Percentiles rank a stretch among this genome's conserved stretches.
phyloP scores from a whole-genome alignment of 225 moss, liverwort and hornwort species.

The Sphagnum tenellum region DNA sequence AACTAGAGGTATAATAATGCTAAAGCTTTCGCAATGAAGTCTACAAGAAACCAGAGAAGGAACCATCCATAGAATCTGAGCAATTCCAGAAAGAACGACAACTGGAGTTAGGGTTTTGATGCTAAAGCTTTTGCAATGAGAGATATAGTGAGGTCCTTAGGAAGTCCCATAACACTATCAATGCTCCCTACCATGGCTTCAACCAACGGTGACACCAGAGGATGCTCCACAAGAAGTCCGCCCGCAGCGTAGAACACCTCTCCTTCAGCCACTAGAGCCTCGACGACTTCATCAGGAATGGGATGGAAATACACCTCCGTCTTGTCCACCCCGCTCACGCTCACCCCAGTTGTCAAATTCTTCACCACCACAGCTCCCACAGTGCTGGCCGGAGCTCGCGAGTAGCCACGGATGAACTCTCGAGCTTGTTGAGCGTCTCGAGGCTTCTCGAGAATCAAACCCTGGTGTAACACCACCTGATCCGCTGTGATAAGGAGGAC shows the following conservation, averaged over 20 bases:
- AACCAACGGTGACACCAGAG: slow-evolving; percentile 88
- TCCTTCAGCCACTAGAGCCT: slow-evolving; percentile 53
- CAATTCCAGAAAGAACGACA: no score
- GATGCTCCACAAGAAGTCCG: slow-evolving; percentile 91
- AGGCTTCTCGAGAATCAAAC: slow-evolving; percentile 83
- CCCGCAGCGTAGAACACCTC: slow-evolving; percentile 76
- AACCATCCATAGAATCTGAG: no score
- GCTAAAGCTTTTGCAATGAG: slow-evolving; percentile 33
- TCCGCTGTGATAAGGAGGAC: slow-evolving; percentile 86
- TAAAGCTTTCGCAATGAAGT: no score
- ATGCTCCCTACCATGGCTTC: slow-evolving; percentile 77
- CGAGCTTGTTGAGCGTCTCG: slow-evolving; percentile 66
- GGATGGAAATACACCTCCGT: slow-evolving; percentile 45
- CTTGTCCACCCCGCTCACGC: slow-evolving; percentile 33
- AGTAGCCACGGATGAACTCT: slow-evolving; percentile 66
- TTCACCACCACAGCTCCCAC: slow-evolving; percentile 81
- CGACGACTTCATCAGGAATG: slow-evolving; percentile 33
- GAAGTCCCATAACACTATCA: slow-evolving; percentile 59
- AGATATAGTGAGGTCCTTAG: slow-evolving; percentile 34
- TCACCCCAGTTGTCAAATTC: slow-evolving; percentile 62
- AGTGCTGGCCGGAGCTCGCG: slow-evolving; percentile 73
- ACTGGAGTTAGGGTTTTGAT: no score
- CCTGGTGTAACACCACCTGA: slow-evolving; percentile 98
- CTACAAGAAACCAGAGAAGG: no score
- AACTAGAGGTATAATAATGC: no score